A percentile compares a stretch with the other conserved stretches of the same genome.
Conservation (phyloP, 2,329 filamentous ascomycete species). For the Exophiala lecanii-corni region DNA sequence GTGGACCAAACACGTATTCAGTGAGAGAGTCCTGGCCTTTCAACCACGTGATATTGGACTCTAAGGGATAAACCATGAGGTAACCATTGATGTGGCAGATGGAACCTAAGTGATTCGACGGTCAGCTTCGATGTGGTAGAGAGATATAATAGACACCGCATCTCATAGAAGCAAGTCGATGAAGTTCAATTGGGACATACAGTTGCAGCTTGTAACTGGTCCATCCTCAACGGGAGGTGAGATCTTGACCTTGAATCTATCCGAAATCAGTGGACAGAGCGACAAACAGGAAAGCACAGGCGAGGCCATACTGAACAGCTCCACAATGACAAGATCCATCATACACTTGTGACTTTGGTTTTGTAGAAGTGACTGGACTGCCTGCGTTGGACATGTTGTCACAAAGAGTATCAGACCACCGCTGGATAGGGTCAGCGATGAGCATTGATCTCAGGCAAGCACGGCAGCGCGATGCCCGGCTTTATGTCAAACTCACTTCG, state of each 20-base stretch:
- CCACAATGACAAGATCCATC: conserved; percentile 26
- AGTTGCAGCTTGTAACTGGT: conserved; percentile 25
- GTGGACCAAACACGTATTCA: conserved; percentile 29
- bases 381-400: conserved; percentile 11
- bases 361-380: conserved; percentile 22
- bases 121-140: too few relatives aligned
- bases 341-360: conserved; percentile 24
- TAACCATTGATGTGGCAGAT: conserved; percentile 32
- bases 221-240: conserved; percentile 26
- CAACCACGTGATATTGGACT: conserved; percentile 25
- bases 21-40: conserved; percentile 27
- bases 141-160: too few relatives aligned
- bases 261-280: not conserved
- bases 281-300: not conserved
- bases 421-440: too few relatives aligned
- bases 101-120: conserved; percentile 29
- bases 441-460: too few relatives aligned
- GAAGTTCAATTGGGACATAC: too few relatives aligned
- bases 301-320: conserved; percentile 14
- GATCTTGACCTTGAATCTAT: conserved; percentile 25
- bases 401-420: too few relatives aligned
- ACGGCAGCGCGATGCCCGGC: too few relatives aligned
- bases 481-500: too few relatives aligned
- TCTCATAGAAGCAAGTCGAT: not conserved
- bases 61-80: conserved; percentile 29